Conservation (phyloP, 345 rosid genomes). For the Populus nigra region DNA sequence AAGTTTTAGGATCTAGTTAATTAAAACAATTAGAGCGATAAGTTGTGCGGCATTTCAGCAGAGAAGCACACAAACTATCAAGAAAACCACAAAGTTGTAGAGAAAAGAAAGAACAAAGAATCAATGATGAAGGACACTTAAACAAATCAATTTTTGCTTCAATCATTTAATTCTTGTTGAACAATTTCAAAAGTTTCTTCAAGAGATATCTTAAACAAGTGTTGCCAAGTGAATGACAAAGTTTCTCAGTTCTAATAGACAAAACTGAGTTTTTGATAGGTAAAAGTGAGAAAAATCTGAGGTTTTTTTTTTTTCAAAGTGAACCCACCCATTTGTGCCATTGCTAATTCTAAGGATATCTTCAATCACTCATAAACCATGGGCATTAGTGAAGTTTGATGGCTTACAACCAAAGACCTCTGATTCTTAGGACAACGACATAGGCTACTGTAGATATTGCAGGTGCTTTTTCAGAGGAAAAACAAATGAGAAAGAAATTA, state of each 20-base stretch:
- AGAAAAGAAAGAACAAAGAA: background rate
- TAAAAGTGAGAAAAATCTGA: background rate
- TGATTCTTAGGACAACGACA: constrained; percentile 1
- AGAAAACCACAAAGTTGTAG: background rate
- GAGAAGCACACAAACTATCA: background rate
- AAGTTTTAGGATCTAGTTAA: background rate
- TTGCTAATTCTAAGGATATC: background rate
- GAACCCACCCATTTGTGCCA: background rate
- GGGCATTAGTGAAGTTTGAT: background rate
- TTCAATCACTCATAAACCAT: background rate
- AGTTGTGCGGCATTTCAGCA: background rate
- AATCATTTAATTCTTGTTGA: background rate
- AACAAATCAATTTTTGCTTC: background rate
- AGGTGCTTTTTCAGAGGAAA: background rate
- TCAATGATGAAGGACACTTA: background rate
- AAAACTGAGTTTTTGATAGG: background rate
- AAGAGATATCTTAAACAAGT: background rate
- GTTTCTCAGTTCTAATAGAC: background rate
- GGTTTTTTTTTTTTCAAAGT: background rate
- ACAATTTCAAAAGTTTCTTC: background rate
- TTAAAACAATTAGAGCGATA: background rate
- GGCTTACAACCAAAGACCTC: background rate
- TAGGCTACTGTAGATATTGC: background rate
- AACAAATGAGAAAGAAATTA: background rate
- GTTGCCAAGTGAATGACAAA: background rate